Conservation (phyloP, 2,329 filamentous ascomycete species). For the Xylariaceae sp. region DNA sequence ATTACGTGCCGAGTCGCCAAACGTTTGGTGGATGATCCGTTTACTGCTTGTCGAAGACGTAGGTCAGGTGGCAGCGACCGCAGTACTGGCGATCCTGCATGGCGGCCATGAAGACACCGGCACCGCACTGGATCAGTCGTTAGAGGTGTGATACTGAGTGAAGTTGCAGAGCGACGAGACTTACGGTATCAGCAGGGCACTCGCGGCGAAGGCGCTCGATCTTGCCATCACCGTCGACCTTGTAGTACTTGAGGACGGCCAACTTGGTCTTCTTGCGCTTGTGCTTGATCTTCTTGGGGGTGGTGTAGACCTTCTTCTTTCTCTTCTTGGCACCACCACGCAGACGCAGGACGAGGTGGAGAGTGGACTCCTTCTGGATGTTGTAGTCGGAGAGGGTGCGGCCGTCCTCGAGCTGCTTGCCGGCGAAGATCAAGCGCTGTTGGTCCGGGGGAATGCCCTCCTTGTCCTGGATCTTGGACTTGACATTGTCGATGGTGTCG, state of each 20-base stretch:
- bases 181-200: constrained; percentile 87
- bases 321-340: constrained; percentile 99
- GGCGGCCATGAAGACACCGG: constrained; percentile 99
- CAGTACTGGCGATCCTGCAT: constrained; percentile 99
- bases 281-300: constrained; percentile 99
- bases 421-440: constrained; percentile 99
- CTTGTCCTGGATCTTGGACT: constrained; percentile 98
- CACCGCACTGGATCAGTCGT: constrained; percentile 88
- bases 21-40: constrained; percentile 13
- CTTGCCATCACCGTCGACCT: constrained; percentile 99
- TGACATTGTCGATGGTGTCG: constrained; percentile 99
- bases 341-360: constrained; percentile 95
- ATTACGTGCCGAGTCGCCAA: constrained; percentile 9
- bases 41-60: constrained; percentile 65
- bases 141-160: constrained; percentile 30
- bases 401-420: constrained; percentile 99
- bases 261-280: constrained; percentile 99
- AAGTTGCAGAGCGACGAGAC: constrained; percentile 33
- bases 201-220: constrained; percentile 98
- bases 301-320: constrained; percentile 99
- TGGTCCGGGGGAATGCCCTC: constrained; percentile 99
- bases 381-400: constrained; percentile 99
- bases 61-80: constrained; percentile 69
- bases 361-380: constrained; percentile 99
- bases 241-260: constrained; percentile 99